Evolutionary conservation across 306 rosid genomes (phyloP), one percentile per base, ranked within the genome.

Genomic region (Quercus robur): DNA sequence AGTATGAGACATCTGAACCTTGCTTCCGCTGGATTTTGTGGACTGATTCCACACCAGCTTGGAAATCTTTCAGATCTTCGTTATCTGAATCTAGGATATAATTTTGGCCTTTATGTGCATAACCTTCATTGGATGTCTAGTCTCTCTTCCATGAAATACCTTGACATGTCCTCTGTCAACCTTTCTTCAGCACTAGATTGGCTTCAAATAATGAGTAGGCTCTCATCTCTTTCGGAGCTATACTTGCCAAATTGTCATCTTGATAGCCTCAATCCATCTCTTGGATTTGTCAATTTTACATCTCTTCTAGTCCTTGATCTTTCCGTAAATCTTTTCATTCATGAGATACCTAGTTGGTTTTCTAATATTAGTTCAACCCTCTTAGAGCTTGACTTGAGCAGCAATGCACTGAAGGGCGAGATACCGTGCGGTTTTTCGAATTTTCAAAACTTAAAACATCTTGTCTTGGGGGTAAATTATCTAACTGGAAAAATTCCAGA

Each of bases 1-100:
- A n/a, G 76, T 4, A 71, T 85, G 2, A 78, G 78, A 54, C 54
- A 85, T 76, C 52, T 85, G 17, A 73, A 85, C 77, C 85, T 81
- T 54, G 75, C 75, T 64, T 14, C 63, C 5, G 76, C 76, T 78
- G 75, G 68, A 52, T 75, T 85, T 44, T 28, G 15, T 11, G 85
- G 88, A 63, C 18, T 63, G 49, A 71, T 85, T 73, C 85, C 88
- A 63, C 78, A 13, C 21, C 81, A 81, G 58, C 83, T 81, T 56
- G 81, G 83, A 66, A 85, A 85, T 18, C 83, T 85, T 25, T 70
- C 85, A 23, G 33, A 70, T 12, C 33, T 85, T 30, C 78, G 20
- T 15, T 56, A 70, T 46, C 83, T 85, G 82, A 81, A 81, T 78
- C 81, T 78, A 52, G 78, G 56, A 20, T 63, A 70, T 73, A 41